Base-by-base conservation (phyloP, 1,139 yeast genomes). In the Yamadazyma dushanensis region DNA sequence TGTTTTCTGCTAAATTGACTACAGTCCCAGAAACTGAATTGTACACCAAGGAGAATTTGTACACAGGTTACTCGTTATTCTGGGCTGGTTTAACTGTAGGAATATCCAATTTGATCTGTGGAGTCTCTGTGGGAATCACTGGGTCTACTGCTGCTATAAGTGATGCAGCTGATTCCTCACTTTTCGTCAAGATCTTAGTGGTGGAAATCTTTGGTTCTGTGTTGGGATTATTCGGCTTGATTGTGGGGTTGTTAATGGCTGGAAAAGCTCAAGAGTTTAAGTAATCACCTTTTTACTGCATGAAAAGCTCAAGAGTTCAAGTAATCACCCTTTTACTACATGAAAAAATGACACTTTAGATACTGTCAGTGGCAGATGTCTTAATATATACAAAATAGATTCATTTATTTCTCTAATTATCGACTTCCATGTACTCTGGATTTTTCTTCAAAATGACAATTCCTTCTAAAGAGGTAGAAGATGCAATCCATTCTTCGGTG, bases 71-170 rank as follows among this genome's bases (percentile, higher is more conserved):
- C 59, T 80, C 97, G 6, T 74, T 94, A 47, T 94, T 94, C 63
- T 94, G 99, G 99, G 98, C 97, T 18, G 99, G 99, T 15, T 57
- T 90, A 37, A 92, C 98, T 6, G 98, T 94, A 31, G 99, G 99
- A 29, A 61, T 86, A 22, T 81, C 95, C 53, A 94, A 94, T 62
- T 76, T 94, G 57, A 83, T 92, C 43, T 94, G 99, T 73, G 99
- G 99, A 65, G 73, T 94, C 43, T 92, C 97, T 8, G 99, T 94
- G 34, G 99, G 99, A 46, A 76, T 94, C 43, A 92, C 98, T 16
- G 99, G 99, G 33, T 83, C 97, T 18, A 92, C 97, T 19, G 98
- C 98, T 30, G 99, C 99, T 31, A 80, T 94, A 44, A 80, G 95
- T 35, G 99, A 94, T 66, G 99, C 99, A 23, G 97, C 98, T 10